Evolutionary conservation across 1,284 basidiomycete species (phyloP).

Genomic region (Heterobasidion parviporum): DNA sequence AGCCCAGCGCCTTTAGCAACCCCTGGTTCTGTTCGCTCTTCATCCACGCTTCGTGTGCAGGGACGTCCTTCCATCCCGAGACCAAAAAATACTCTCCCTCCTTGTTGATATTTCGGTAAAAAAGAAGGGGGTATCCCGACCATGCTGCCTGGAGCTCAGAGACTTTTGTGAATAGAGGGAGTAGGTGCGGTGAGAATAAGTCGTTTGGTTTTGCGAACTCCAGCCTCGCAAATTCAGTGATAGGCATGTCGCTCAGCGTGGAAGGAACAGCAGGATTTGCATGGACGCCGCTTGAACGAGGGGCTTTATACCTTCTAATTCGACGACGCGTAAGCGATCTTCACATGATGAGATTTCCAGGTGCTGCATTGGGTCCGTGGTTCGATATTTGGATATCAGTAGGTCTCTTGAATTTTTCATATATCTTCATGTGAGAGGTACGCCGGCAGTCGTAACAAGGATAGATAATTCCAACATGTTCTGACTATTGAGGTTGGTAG

Average conservation of each 20-base stretch:
- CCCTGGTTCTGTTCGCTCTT: slow-evolving; percentile 30
- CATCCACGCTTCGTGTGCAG: slow-evolving; percentile 35
- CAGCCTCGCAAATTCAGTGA: slow-evolving; percentile 19
- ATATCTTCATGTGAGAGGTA: no score
- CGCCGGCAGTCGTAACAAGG: no score
- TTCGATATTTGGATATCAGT: no score
- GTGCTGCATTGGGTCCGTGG: no score
- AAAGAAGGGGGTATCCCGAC: slow-evolving; percentile 31
- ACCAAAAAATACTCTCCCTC: slow-evolving; percentile 27
- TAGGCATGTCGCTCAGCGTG: slow-evolving; percentile 9
- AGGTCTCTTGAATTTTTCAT: no score
- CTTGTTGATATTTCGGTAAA: slow-evolving; percentile 22
- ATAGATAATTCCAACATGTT: no score
- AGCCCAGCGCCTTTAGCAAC: slow-evolving; percentile 22
- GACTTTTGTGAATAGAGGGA: slow-evolving; percentile 16
- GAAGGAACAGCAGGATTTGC: no score
- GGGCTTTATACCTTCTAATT: no score
- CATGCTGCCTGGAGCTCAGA: slow-evolving; percentile 26
- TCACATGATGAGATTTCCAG: no score
- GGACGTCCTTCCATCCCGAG: slow-evolving; percentile 35
- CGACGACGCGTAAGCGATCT: no score
- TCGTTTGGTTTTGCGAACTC: slow-evolving; percentile 9
- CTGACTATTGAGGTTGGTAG: slow-evolving; percentile 26
- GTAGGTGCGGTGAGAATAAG: slow-evolving; percentile 10
- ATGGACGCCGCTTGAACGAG: no score